Base-by-base conservation (phyloP, 371 early-diverging fungal species). In the Encephalitozoon hellem region DNA sequence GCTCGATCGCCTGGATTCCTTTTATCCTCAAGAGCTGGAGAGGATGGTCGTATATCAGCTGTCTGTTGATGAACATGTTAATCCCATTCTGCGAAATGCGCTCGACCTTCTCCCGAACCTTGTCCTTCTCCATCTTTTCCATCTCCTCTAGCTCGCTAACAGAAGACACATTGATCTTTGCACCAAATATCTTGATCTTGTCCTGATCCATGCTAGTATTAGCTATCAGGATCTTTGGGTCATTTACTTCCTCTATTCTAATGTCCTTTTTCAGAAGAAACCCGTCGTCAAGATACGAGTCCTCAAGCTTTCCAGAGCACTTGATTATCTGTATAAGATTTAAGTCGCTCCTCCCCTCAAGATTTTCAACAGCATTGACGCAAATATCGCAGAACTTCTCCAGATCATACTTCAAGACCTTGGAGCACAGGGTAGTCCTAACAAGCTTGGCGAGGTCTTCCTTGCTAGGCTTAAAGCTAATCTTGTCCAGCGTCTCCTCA, bases 21-120 rank as follows among this genome's bases (percentile, higher is more conserved):
- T 93, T 87, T 79, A 93, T 94, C 26, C 92, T 94, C 84, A 99
- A 91, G 69, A 97, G 88, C 86, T 95, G 95, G 86, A 94, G 94
- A 65, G 97, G 97, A 91, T 93, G 97, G 90, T 97, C 97, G 88
- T 99, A 99, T 78, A 99, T 97, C 42, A 99, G 88, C 87, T 99
- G 99, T 80, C 99, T 91, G 89, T 99, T 99, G 67, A 99, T 95
- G 72, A 89, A 88, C 87, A 96, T 92, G 88, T 97, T 95, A 23
- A 74, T 15, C 1, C 15, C n/a, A 65, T 54, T 47, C 9, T 9
- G 15, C 30, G 77, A 92, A 84, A 99, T 97, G 87, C 91, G 92
- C 32, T 94, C 94, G 41, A 99, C 95, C 89, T 97, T 99, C 53
- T 88, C 90, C 82, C 89, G 90, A 96, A 99, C 97, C 89, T 95